Conservation (phyloP, 768 basidiomycete genomes). For the Pleurotus citrinopileatus region DNA sequence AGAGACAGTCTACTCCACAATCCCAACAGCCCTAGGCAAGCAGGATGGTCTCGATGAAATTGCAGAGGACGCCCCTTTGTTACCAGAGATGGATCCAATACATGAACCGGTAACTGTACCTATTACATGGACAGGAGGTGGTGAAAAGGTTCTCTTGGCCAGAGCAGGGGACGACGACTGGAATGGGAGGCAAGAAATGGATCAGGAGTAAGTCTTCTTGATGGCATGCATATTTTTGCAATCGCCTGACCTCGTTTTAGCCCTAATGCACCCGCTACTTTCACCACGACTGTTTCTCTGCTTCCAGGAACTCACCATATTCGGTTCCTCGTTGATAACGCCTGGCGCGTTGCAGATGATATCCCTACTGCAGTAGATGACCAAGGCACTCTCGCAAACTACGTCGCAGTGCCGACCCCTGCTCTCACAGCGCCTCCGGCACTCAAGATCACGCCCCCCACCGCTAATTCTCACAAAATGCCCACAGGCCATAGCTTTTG, state of each 20-base stretch:
- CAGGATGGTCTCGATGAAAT: slow-evolving; percentile 19
- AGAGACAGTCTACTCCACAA: slow-evolving; percentile 61
- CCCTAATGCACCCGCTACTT: slow-evolving; percentile 30
- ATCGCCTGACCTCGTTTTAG: slow-evolving; percentile 12
- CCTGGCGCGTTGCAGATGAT: slow-evolving; percentile 76
- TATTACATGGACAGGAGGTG: slow-evolving; percentile 67
- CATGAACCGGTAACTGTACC: slow-evolving; percentile 39
- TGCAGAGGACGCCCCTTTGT: slow-evolving; percentile 11
- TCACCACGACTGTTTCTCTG: slow-evolving; percentile 44
- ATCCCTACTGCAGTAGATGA: slow-evolving; percentile 88
- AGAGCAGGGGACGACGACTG: slow-evolving; percentile 75
- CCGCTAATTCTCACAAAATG: slow-evolving; percentile 19
- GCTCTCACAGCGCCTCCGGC: slow-evolving; percentile 19
- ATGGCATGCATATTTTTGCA: slow-evolving; percentile 10
- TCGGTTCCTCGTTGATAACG: slow-evolving; percentile 92
- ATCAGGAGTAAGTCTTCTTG: slow-evolving; percentile 49
- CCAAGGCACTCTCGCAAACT: slow-evolving; percentile 92
- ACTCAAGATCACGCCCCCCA: slow-evolving; percentile 24
- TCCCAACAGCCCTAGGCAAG: slow-evolving; percentile 51
- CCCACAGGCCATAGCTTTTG: slow-evolving; percentile 39
- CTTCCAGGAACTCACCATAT: slow-evolving; percentile 91
- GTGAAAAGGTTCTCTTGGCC: slow-evolving; percentile 61
- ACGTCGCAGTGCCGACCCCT: slow-evolving; percentile 63
- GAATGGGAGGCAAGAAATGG: slow-evolving; percentile 68
- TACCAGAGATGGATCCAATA: slow-evolving; percentile 15